Evolutionary conservation across 768 basidiomycete genomes (phyloP).

Genomic region (Cystobasidiopsis lactophilus): DNA sequence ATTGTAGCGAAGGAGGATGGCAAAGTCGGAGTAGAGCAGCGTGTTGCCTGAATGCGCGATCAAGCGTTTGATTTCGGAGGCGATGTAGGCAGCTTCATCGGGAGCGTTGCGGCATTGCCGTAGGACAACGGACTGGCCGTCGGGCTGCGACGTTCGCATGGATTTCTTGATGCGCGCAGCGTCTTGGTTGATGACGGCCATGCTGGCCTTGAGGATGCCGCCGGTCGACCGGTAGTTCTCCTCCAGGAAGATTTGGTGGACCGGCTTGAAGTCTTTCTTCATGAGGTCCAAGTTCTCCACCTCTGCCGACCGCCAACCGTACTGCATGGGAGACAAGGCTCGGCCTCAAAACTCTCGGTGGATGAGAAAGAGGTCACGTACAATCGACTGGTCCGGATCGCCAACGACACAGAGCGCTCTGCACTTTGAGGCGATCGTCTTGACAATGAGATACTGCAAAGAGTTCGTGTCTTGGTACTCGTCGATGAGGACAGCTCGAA

Average conservation of each 20-base stretch:
- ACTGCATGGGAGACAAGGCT: slow-evolving; percentile 29
- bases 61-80: slow-evolving; percentile 51
- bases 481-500: slow-evolving; percentile 50
- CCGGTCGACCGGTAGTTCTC: slow-evolving; percentile 71
- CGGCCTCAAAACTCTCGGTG: not conserved
- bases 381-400: slow-evolving; percentile 72
- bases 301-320: slow-evolving; percentile 61
- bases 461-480: slow-evolving; percentile 72
- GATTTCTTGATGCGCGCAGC: slow-evolving; percentile 51
- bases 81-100: slow-evolving; percentile 49
- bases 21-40: slow-evolving; percentile 53
- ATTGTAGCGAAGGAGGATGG: slow-evolving; percentile 62
- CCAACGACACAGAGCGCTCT: slow-evolving; percentile 43
- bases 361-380: no score
- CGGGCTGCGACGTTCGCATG: slow-evolving; percentile 44
- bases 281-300: slow-evolving; percentile 46
- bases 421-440: slow-evolving; percentile 34
- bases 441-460: slow-evolving; percentile 62
- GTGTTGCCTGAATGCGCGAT: slow-evolving; percentile 52
- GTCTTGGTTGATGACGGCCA: slow-evolving; percentile 68
- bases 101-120: slow-evolving; percentile 34
- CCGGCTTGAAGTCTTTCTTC: slow-evolving; percentile 45
- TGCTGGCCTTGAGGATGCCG: slow-evolving; percentile 45
- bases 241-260: slow-evolving; percentile 50
- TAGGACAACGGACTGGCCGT: slow-evolving; percentile 40